phyloP scores from a whole-genome alignment of 768 basidiomycete genomes.

The Tephrocybe sp. region DNA sequence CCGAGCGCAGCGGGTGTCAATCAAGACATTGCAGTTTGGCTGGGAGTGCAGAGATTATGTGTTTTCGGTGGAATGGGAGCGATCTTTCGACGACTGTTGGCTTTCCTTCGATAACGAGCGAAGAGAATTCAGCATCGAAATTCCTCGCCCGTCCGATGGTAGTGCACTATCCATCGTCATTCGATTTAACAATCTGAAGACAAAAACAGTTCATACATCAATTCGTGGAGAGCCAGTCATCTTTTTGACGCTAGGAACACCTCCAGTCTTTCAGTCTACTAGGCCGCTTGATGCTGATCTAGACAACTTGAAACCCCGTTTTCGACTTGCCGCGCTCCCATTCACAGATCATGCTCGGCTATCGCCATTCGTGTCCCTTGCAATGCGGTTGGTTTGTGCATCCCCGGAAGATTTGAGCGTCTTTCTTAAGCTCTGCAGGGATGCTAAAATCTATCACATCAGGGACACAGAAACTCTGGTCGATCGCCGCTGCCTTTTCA shows the following conservation, averaged over 20 bases:
- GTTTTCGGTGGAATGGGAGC: constrained; percentile 60
- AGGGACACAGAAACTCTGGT: constrained; percentile 35
- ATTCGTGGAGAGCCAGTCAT: constrained; percentile 32
- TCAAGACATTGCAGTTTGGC: constrained; percentile 51
- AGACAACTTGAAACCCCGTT: too few species aligned
- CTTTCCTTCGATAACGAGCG: constrained; percentile 41
- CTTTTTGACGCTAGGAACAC: constrained; percentile 39
- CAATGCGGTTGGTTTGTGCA: constrained; percentile 47
- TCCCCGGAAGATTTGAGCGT: constrained; percentile 27
- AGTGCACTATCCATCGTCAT: constrained; percentile 40
- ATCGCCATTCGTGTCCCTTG: constrained; percentile 50
- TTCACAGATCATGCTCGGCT: constrained; percentile 39
- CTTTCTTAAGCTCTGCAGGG: constrained; percentile 37
- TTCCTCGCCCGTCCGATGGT: constrained; percentile 20
- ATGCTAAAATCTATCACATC: constrained; percentile 36
- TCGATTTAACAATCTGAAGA: constrained; percentile 40
- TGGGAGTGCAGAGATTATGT: constrained; percentile 60
- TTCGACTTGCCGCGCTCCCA: constrained; percentile 38
- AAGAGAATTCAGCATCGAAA: constrained; percentile 44
- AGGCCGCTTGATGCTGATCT: background rate
- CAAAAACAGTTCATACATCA: constrained; percentile 34
- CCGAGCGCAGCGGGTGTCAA: constrained; percentile 22
- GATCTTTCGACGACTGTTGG: constrained; percentile 22
- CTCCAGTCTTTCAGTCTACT: constrained; percentile 40
- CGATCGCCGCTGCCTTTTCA: constrained; percentile 44